Evolutionary conservation across 1,284 basidiomycete species (phyloP), one percentile per base, ranked within the genome.

Genomic region (Erythrobasidium hasegawianum): DNA sequence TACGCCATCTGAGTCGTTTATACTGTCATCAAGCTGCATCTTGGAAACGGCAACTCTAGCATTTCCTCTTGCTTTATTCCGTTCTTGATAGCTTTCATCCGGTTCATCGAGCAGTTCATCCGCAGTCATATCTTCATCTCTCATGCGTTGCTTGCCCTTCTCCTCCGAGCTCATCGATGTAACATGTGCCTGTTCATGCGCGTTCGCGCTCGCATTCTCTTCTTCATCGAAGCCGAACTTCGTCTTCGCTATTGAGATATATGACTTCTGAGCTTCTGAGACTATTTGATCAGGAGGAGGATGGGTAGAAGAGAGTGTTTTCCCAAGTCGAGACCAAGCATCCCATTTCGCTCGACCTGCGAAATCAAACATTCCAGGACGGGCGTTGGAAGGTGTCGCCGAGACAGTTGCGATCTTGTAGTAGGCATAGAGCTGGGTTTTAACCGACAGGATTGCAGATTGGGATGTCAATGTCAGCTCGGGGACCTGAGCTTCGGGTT

Each of bases 351-450:
- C 62, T 13, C 62, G 55, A 22, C 62, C 62, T 20, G 41, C 29
- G 22, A 65, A 65, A 45, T 65, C 62, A 29, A 65, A 58, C 55
- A 65, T 49, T 2, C 62, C 56, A 41, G 62, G 62, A 16, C 62
- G 14, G 33, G 22, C 27, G 27, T 1, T 18, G 16, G 39, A 39
- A 26, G 62, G 62, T 1, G 39, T 24, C 9, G 57, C 39, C 38
- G 55, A 55, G 10, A 56, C 56, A 24, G 55, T 58, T 10, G 62
- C 62, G 18, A 65, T 65, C 62, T 65, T 65, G 62, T 65, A 65
- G 47, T 50, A 29, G 16, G 55, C 55, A 45, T 65, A 65, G 10
- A 65, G 14, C 62, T 65, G 45, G n/a, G n/a, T n/a, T n/a, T n/a
- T n/a, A n/a, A n/a, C n/a, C 11, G 24, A 4, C 9, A n/a, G 50